Evolutionary conservation across 2,329 filamentous ascomycete genomes (phyloP), one percentile per base, ranked within the genome.

Genomic region (Claviceps capensis): DNA sequence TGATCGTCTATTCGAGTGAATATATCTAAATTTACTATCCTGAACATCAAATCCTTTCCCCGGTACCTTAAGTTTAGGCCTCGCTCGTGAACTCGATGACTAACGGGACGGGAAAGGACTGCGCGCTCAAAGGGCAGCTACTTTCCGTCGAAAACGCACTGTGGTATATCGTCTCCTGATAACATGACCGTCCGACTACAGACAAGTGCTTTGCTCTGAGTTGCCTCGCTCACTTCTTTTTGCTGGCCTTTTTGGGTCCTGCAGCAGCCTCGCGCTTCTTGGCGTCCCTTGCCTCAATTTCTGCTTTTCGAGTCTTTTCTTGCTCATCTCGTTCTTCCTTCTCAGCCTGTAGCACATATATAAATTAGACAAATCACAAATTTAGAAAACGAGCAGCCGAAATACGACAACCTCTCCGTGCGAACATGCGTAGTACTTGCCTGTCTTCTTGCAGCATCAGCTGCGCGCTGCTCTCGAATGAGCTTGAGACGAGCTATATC

Each of bases 401-500:
- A 50, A 50, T 16, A 9, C 7, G 30, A 34, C 41, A 19, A 11
- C 13, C 14, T 43, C 9, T 37, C 5, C 13, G 16, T 23, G 9
- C 38, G 5, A 38, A 4, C 23, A 38, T 26, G 30, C 19, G 11
- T 16, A 19, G 17, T 2, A 30, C 60, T 57, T 79, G 80, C 91
- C 72, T 87, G 80, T 75, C 91, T 90, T 61, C 88, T 75, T 34
- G 83, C 86, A 50, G 87, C 81, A 63, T 95, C 91, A 19, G 84
- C 83, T 62, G 87, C 90, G 57, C 93, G 81, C 72, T 88, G 85
- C 76, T 95, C 88, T 47, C 83, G 81, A 59, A 98, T 88, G 54
- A 91, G 65, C 67, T 75, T 82, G 62, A 98, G 71, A 52, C 93
- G 80, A 54, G 88, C 91, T 59, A 97, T 65, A 69, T 98, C 93